A percentile compares a stretch with the other conserved stretches of the same genome.
phyloP scores from a whole-genome alignment of 108 stramenopile genomes.

The Conticribra weissflogii region DNA sequence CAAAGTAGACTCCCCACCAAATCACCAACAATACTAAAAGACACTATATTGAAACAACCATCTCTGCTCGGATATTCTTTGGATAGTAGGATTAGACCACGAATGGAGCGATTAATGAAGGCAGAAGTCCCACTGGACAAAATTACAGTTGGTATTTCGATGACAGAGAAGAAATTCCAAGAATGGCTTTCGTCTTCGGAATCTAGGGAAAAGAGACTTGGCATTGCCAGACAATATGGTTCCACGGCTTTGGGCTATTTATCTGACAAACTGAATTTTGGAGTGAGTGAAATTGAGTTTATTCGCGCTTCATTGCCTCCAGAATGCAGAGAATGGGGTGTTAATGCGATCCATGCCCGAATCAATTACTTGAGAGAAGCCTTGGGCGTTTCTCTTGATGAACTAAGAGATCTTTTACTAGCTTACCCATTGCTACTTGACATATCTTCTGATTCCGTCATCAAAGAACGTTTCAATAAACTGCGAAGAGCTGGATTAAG shows the following conservation, averaged over 20 bases:
- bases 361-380: conserved; percentile 13
- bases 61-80: conserved; percentile 81
- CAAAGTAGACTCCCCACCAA: conserved; percentile 6
- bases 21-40: conserved; percentile 30
- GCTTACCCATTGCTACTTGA: conserved; percentile 19
- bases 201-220: neutral
- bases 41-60: conserved; percentile 63
- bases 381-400: conserved; percentile 10
- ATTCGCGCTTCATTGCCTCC: conserved; percentile 6
- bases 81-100: conserved; percentile 66
- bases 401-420: conserved; percentile 17
- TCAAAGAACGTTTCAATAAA: conserved; percentile 22
- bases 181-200: conserved; percentile 59
- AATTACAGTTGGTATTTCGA: conserved; percentile 73
- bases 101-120: conserved; percentile 58
- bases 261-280: conserved; percentile 13
- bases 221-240: conserved; percentile 5
- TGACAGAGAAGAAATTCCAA: conserved; percentile 65
- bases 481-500: conserved; percentile 3
- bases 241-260: conserved; percentile 19
- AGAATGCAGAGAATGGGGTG: neutral
- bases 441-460: conserved; percentile 8
- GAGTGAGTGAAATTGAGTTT: conserved; percentile 12
- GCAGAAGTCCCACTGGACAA: conserved; percentile 49
- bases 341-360: conserved; percentile 6